phyloP scores from a whole-genome alignment of 2,329 filamentous ascomycete species.

The Scorias spongiosa region DNA sequence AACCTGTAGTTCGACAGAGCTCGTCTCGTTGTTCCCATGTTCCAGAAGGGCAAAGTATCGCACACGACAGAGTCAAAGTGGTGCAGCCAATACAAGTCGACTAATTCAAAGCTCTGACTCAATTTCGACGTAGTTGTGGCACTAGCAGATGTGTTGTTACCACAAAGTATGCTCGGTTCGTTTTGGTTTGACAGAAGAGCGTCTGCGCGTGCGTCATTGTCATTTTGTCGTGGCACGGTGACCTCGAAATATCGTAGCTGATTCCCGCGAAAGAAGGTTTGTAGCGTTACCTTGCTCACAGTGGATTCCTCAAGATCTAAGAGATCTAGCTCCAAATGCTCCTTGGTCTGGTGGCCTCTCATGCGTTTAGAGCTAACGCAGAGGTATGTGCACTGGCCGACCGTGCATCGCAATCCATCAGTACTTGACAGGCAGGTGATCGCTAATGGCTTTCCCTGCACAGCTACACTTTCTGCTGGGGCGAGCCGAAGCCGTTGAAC shows the following conservation, averaged over 20 bases:
- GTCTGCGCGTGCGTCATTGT: too few relatives aligned
- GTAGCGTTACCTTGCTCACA: conserved; percentile 6
- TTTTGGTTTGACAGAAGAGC: too few relatives aligned
- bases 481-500: background rate
- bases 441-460: background rate
- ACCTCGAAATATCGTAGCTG: conserved; percentile 10
- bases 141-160: too few relatives aligned
- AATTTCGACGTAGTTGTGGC: too few relatives aligned
- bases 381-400: conserved; percentile 4
- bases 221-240: conserved; percentile 8
- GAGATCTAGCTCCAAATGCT: conserved; percentile 7
- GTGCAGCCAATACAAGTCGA: too few relatives aligned
- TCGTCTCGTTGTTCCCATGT: too few relatives aligned
- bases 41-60: too few relatives aligned
- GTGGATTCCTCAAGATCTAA: conserved; percentile 1
- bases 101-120: too few relatives aligned
- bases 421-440: conserved; percentile 5
- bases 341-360: conserved; percentile 7
- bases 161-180: too few relatives aligned
- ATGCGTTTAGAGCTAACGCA: conserved; percentile 9
- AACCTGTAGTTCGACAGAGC: too few relatives aligned
- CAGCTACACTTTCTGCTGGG: background rate
- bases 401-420: conserved; percentile 4
- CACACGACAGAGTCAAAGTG: too few relatives aligned
- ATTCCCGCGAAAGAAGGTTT: conserved; percentile 10